A percentile compares a stretch with the other conserved stretches of the same genome.
These are phyloP conservation scores for Aureobasidium pullulans DNA, from an alignment of 2,329 filamentous ascomycete species.

Conservation along the genomic window DNA sequence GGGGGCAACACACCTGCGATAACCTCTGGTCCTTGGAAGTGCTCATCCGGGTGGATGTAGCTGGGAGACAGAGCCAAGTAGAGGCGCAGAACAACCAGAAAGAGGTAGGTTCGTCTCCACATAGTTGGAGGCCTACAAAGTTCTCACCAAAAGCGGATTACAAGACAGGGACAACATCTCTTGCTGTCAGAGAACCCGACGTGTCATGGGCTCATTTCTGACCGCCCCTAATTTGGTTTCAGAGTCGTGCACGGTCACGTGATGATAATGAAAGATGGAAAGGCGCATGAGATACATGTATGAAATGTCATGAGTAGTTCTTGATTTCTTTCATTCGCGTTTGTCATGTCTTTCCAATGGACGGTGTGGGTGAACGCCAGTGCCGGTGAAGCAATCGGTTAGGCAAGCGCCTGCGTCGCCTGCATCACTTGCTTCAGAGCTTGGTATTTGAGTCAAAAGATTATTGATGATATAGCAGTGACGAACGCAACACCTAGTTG, in stretches of 20 bases:
- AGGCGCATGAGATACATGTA: not conserved
- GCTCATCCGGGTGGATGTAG: conserved; percentile 97
- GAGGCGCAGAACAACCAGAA: conserved; percentile 77
- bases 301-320: not conserved
- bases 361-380: not conserved
- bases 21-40: conserved; percentile 96
- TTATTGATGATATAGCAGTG: not conserved
- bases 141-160: not conserved
- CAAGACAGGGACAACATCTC: not conserved
- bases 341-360: not conserved
- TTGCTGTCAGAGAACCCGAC: not conserved
- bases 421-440: not conserved
- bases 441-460: too few species aligned
- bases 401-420: not conserved
- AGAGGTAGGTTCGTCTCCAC: conserved; percentile 86
- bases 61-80: conserved; percentile 93
- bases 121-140: conserved; percentile 40
- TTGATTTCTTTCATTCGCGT: not conserved
- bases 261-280: not conserved
- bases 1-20: conserved; percentile 67
- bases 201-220: conserved; percentile 4
- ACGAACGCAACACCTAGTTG: not conserved
- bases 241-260: conserved; percentile 11
- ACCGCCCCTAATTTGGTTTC: conserved; percentile 8
- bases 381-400: conserved; percentile 2